These are phyloP conservation scores for Mycena galopus DNA, from an alignment of 768 basidiomycete species.

Conservation along the genomic window DNA sequence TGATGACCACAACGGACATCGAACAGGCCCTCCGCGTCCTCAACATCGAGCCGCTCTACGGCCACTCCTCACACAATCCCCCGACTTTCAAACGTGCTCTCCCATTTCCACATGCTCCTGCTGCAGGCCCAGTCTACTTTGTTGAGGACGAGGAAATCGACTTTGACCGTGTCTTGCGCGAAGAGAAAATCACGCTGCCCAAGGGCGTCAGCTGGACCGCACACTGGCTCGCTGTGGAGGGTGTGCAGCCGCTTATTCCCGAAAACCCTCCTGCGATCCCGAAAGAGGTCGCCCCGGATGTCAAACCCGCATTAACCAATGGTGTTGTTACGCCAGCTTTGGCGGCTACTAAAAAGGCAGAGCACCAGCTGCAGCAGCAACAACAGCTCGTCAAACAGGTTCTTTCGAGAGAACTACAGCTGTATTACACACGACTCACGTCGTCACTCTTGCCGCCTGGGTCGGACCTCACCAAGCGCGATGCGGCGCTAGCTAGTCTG, in stretches of 20 bases:
- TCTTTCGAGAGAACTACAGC: conserved; percentile 91
- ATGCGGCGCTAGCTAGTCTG: conserved; percentile 91
- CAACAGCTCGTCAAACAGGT: conserved; percentile 91
- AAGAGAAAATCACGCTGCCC: conserved; percentile 86
- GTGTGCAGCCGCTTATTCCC: conserved; percentile 95
- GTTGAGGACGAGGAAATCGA: conserved; percentile 98
- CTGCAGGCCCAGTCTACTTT: conserved; percentile 86
- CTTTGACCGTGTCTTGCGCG: conserved; percentile 90
- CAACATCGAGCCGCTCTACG: conserved; percentile 97
- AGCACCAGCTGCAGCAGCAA: conserved; percentile 66
- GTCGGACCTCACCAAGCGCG: conserved; percentile 77
- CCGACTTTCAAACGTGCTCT: conserved; percentile 72
- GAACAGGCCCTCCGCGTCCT: conserved; percentile 94
- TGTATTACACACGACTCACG: conserved; percentile 94
- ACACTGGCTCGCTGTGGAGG: conserved; percentile 98
- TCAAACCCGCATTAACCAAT: conserved; percentile 49
- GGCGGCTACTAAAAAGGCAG: conserved; percentile 46
- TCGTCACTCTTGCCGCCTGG: conserved; percentile 82
- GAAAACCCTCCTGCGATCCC: conserved; percentile 93
- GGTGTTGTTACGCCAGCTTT: conserved; percentile 41
- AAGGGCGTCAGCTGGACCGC: conserved; percentile 90
- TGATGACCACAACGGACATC: conserved; percentile 89
- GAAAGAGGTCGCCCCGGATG: conserved; percentile 59
- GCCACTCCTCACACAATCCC: conserved; percentile 77
- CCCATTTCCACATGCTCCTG: conserved; percentile 62